Evolutionary conservation across 2,329 filamentous ascomycete genomes (phyloP).

Genomic region (Fusarium redolens): DNA sequence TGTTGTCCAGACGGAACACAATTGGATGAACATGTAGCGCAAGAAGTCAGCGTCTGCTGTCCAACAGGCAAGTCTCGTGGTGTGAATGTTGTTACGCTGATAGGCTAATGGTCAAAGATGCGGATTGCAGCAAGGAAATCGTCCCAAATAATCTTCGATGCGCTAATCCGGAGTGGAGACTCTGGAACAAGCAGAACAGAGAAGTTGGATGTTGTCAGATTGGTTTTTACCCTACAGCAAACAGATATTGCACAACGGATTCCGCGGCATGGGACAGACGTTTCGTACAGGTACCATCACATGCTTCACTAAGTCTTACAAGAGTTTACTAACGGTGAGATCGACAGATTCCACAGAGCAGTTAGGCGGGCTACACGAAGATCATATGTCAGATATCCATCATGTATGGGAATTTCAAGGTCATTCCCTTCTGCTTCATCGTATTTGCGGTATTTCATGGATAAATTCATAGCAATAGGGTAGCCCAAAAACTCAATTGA

Average conservation of each 20-base stretch:
- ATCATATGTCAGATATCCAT: not conserved
- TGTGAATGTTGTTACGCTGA: not conserved
- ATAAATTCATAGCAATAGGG: not conserved
- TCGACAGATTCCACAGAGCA: not conserved
- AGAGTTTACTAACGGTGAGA: not conserved
- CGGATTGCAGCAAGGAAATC: constrained; percentile 9
- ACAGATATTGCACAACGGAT: constrained; percentile 10
- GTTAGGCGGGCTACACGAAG: not conserved
- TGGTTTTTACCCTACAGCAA: constrained; percentile 16
- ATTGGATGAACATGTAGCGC: not conserved
- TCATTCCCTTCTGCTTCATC: not conserved
- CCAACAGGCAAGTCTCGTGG: constrained; percentile 12
- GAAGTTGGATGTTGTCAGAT: constrained; percentile 22
- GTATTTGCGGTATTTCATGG: not conserved
- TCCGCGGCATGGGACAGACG: not conserved
- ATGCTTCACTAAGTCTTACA: not conserved
- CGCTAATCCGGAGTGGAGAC: constrained; percentile 11
- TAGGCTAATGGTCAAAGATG: constrained; percentile 6
- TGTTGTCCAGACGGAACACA: constrained; percentile 28
- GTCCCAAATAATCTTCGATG: constrained; percentile 16
- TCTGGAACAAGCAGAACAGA: constrained; percentile 20
- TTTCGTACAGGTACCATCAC: not conserved
- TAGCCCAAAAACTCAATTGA: not conserved
- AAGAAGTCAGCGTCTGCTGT: constrained; percentile 24
- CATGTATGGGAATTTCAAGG: not conserved